phyloP scores from a whole-genome alignment of 352 stramenopile genomes.

The Globisporangium mamillatum region DNA sequence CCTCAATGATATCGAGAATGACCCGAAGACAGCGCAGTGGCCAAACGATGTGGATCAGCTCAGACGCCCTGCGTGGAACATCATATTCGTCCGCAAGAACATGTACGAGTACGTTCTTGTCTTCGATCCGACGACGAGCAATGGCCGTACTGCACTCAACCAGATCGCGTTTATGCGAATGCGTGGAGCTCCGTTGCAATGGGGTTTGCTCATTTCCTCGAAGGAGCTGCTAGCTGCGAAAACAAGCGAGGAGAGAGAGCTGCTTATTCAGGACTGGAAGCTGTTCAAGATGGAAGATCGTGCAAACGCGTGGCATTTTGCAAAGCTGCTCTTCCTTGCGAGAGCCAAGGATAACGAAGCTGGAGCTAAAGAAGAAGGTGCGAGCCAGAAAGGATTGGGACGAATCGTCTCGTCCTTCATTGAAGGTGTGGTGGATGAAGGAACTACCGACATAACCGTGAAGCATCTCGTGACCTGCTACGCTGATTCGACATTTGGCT shows the following conservation, averaged over 20 bases:
- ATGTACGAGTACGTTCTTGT: constrained; percentile 86
- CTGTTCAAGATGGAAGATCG: constrained; percentile 32
- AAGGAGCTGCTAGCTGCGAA: constrained; percentile 60
- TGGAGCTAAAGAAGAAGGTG: constrained; percentile 6
- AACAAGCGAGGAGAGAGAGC: constrained; percentile 33
- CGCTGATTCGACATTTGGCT: constrained; percentile 38
- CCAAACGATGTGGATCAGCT: constrained; percentile 42
- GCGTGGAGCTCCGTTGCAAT: constrained; percentile 74
- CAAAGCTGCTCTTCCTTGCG: constrained; percentile 70
- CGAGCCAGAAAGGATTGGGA: constrained; percentile 14
- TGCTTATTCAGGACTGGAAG: constrained; percentile 46
- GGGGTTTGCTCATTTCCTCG: constrained; percentile 68
- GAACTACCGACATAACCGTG: constrained; percentile 35
- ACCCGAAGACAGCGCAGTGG: constrained; percentile 53
- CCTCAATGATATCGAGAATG: constrained; percentile 80
- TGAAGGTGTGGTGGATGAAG: constrained; percentile 47
- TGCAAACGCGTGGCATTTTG: constrained; percentile 72
- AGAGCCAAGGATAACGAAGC: constrained; percentile 45
- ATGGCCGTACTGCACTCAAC: constrained; percentile 42
- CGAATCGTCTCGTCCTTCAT: constrained; percentile 49
- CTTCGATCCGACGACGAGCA: constrained; percentile 56
- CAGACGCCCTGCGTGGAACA: constrained; percentile 61
- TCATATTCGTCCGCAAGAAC: constrained; percentile 84
- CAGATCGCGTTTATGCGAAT: constrained; percentile 72
- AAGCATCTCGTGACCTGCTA: constrained; percentile 65